Conservation (phyloP, 1,284 basidiomycete genomes). For the Xerocomus nothofagi region DNA sequence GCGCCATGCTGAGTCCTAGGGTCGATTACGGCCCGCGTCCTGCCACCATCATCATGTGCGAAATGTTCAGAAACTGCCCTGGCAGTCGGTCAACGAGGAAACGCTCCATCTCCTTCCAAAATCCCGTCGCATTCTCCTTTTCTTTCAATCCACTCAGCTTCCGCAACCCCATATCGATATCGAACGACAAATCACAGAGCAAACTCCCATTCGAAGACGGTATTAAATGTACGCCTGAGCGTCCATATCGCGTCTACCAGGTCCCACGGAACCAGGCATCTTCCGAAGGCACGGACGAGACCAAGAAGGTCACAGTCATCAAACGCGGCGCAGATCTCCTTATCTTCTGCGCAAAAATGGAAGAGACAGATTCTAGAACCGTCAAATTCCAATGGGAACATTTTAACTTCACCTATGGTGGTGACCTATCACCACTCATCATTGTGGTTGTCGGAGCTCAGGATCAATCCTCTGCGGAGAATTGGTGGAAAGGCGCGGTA, state of each 20-base stretch:
- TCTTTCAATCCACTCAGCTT: constrained; percentile 17
- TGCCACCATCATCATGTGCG: constrained; percentile 28
- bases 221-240: constrained; percentile 7
- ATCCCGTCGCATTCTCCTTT: constrained; percentile 19
- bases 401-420: constrained; percentile 26
- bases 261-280: constrained; percentile 8
- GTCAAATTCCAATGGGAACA: constrained; percentile 28
- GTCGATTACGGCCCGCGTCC: constrained; percentile 3
- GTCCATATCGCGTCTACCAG: constrained; percentile 26
- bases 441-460: constrained; percentile 23
- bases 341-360: constrained; percentile 23
- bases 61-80: constrained; percentile 5
- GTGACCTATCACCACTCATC: constrained; percentile 27
- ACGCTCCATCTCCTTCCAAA: constrained; percentile 26
- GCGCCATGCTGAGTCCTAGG: constrained; percentile 22
- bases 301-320: constrained; percentile 7
- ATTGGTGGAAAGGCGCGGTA: constrained; percentile 21
- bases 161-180: constrained; percentile 25
- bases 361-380: background rate
- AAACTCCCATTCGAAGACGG: constrained; percentile 25
- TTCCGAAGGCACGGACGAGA: constrained; percentile 1
- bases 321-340: constrained; percentile 30
- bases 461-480: constrained; percentile 14
- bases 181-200: constrained; percentile 10
- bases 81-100: constrained; percentile 1